Evolutionary conservation across 2,329 filamentous ascomycete species (phyloP), one percentile per base, ranked within the genome.

Genomic region (Fusarium liriodendri): DNA sequence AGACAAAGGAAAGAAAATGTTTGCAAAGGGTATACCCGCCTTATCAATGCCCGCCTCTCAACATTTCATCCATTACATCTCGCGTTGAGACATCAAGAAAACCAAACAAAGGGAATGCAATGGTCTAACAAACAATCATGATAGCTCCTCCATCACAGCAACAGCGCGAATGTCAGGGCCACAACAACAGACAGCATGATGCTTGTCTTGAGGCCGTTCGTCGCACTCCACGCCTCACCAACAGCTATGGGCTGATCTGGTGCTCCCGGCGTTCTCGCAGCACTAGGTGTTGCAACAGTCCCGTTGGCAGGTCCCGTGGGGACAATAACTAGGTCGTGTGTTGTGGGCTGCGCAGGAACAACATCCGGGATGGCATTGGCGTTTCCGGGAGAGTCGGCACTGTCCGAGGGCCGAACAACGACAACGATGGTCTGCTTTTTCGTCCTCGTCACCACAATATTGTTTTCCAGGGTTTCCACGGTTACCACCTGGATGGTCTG

Each of bases 1-100:
- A 38, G 25, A 74, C 71, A 61, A 27, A 55, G 62, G 67, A 74
- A 74, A 74, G 33, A 66, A 63, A 69, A 72, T 33, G 35, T 61
- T 32, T 32, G n/a, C 20, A 47, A 59, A 67, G 63, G 50, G 73
- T 68, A 67, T 61, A 66, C 59, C 25, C 59, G 40, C 42, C 61
- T 54, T 47, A 54, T 55, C 42, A n/a, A 60, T 60, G 38, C 25
- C 33, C 32, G 40, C 4, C 11, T 25, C 25, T 57, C 20, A 25
- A 20, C 13, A n/a, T 18, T 22, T 11, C 47, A 32, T 9, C 42
- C 22, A 57, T 57, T 37, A 35, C 32, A 11, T 37, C n/a, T 37
- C 20, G 3, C 2, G n/a, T 10, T 22, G 32, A 57, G 32, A 57
- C 13, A 37, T 52, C 13, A 37, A 57, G 18, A 40, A 40, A 58